Evolutionary conservation across 2,329 filamentous ascomycete species (phyloP).

Genomic region (Penicillium sp.): DNA sequence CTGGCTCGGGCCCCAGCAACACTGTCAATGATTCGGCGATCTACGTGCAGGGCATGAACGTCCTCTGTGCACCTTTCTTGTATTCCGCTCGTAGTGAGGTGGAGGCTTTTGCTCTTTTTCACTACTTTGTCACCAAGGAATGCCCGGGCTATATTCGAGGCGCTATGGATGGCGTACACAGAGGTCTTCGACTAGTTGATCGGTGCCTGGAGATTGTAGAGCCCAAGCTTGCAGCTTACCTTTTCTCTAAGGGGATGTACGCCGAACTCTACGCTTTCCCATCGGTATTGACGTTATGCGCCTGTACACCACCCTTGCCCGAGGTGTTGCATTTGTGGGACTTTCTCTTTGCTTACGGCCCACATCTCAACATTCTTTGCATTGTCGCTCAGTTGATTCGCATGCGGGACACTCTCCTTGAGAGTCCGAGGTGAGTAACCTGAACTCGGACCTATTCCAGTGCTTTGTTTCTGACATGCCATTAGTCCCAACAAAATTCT

Average conservation of each 20-base stretch:
- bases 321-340: conserved; percentile 96
- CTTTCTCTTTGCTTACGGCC: conserved; percentile 93
- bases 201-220: conserved; percentile 90
- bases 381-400: conserved; percentile 94
- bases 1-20: conserved; percentile 16
- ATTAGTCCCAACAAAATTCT: conserved; percentile 86
- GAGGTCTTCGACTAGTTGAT: conserved; percentile 86
- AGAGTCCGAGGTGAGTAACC: conserved; percentile 71
- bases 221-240: conserved; percentile 79
- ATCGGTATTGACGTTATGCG: conserved; percentile 89
- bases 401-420: conserved; percentile 80
- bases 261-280: conserved; percentile 97
- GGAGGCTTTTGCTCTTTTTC: conserved; percentile 90
- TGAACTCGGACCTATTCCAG: neutral
- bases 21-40: conserved; percentile 71
- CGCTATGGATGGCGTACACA: conserved; percentile 96
- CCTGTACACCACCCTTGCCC: conserved; percentile 90
- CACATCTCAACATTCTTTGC: conserved; percentile 92
- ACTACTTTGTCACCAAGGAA: conserved; percentile 82
- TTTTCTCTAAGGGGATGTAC: conserved; percentile 83
- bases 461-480: conserved; percentile 15
- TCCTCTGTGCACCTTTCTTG: conserved; percentile 90
- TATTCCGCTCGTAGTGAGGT: conserved; percentile 94
- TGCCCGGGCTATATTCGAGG: conserved; percentile 92
- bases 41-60: conserved; percentile 99